Evolutionary conservation across 2,329 filamentous ascomycete genomes (phyloP).

Genomic region (Westerdykella aurantiaca): DNA sequence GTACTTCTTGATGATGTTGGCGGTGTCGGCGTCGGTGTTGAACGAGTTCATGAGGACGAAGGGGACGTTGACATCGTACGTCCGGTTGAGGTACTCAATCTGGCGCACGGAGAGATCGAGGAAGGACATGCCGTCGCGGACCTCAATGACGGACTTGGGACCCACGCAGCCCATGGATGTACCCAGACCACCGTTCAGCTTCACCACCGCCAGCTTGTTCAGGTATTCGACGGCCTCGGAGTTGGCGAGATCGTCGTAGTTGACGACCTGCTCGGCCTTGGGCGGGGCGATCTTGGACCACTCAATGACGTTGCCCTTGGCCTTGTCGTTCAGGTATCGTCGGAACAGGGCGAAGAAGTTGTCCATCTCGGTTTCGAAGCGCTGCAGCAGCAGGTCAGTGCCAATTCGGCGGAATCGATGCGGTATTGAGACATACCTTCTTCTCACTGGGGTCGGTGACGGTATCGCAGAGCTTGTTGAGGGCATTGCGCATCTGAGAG

Average conservation of each 20-base stretch:
- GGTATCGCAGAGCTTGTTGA: constrained; percentile 87
- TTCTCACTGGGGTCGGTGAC: constrained; percentile 70
- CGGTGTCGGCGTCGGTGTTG: constrained; percentile 98
- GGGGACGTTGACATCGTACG: constrained; percentile 92
- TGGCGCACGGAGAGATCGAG: constrained; percentile 96
- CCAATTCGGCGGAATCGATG: neutral
- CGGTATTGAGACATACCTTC: constrained; percentile 57
- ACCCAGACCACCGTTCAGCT: constrained; percentile 98
- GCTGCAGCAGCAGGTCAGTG: constrained; percentile 44
- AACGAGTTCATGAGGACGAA: constrained; percentile 99
- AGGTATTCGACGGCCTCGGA: constrained; percentile 89
- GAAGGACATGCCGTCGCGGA: constrained; percentile 99
- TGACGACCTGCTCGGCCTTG: constrained; percentile 86
- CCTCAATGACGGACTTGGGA: constrained; percentile 98
- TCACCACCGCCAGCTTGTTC: constrained; percentile 95
- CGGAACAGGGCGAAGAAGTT: constrained; percentile 99
- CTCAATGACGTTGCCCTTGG: constrained; percentile 91
- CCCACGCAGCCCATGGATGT: constrained; percentile 99
- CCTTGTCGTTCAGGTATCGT: constrained; percentile 96
- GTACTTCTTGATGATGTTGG: constrained; percentile 99
- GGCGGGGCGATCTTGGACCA: constrained; percentile 97
- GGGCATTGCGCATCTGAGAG: constrained; percentile 96
- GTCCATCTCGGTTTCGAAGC: constrained; percentile 99
- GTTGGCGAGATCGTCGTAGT: constrained; percentile 86
- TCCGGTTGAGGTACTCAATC: constrained; percentile 98